Evolutionary conservation across 208 protist species (phyloP).

Genomic region (Leishmania lainsoni): DNA sequence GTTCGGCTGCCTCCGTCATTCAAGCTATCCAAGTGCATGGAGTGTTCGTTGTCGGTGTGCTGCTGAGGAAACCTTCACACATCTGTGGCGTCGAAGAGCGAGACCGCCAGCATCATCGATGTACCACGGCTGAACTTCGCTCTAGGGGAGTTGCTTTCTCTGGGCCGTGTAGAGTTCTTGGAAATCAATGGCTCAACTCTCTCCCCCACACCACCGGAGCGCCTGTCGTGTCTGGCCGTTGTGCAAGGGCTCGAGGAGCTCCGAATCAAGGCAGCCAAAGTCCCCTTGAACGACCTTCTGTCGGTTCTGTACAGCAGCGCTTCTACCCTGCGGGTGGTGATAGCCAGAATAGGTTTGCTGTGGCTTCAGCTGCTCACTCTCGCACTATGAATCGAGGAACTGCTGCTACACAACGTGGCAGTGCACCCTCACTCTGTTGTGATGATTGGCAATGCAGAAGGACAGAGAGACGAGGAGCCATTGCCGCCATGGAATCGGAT

Average conservation of each 20-base stretch:
- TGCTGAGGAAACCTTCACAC: constrained; percentile 21
- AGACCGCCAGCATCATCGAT: constrained; percentile 1
- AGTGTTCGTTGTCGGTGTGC: constrained; percentile 15
- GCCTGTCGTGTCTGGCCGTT: constrained; percentile 17
- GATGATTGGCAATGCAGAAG: background rate
- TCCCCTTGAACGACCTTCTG: constrained; percentile 32
- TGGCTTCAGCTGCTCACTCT: constrained; percentile 32
- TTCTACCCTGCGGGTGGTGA: constrained; percentile 19
- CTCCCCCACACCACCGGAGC: constrained; percentile 10
- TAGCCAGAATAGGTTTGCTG: constrained; percentile 16
- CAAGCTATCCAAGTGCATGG: constrained; percentile 7
- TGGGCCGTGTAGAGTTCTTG: constrained; percentile 25
- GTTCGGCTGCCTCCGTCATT: constrained; percentile 4
- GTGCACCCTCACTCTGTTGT: constrained; percentile 24
- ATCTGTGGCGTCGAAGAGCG: constrained; percentile 11
- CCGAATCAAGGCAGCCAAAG: constrained; percentile 15
- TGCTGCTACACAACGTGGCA: constrained; percentile 29
- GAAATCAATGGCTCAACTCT: constrained; percentile 25
- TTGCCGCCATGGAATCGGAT: constrained; percentile 3
- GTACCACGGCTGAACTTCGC: constrained; percentile 16
- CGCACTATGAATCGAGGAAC: constrained; percentile 17
- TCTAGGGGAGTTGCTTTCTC: constrained; percentile 29
- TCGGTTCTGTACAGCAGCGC: constrained; percentile 25
- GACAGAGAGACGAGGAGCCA: background rate
- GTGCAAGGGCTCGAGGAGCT: constrained; percentile 16